Conservation (phyloP, 345 rosid genomes). For the Excoecaria agallocha region DNA sequence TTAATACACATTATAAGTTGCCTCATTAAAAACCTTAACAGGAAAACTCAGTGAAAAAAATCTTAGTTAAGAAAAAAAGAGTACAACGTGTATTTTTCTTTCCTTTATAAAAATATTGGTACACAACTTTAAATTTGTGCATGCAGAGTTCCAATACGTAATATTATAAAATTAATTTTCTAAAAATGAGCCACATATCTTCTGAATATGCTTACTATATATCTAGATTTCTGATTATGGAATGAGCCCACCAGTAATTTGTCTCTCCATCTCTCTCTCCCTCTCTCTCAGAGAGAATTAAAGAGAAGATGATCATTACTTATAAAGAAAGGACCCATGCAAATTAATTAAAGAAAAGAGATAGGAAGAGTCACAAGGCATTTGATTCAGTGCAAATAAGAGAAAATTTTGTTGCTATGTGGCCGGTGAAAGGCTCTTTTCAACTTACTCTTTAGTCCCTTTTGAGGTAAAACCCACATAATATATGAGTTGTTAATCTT, state of each 20-base stretch:
- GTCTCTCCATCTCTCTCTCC: constrained; percentile 5
- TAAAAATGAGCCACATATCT: no score
- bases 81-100: no score
- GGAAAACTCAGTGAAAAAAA: no score
- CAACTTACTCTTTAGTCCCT: constrained; percentile 48
- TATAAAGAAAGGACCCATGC: constrained; percentile 30
- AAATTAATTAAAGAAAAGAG: not conserved
- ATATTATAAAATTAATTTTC: no score
- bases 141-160: no score
- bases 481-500: not conserved
- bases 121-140: no score
- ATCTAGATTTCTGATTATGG: constrained; percentile 15
- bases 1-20: no score
- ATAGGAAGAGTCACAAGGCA: constrained; percentile 18
- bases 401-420: constrained; percentile 5
- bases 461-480: constrained; percentile 20
- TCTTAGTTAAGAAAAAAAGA: no score
- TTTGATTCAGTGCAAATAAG: not conserved
- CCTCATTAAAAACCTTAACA: no score
- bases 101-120: no score
- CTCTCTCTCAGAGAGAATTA: constrained; percentile 19
- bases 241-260: constrained; percentile 22
- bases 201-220: no score
- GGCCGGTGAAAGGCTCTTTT: constrained; percentile 61
- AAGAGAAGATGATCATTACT: constrained; percentile 9